Base-by-base conservation (phyloP, 768 basidiomycete genomes). In the Suillus hirtellus region DNA sequence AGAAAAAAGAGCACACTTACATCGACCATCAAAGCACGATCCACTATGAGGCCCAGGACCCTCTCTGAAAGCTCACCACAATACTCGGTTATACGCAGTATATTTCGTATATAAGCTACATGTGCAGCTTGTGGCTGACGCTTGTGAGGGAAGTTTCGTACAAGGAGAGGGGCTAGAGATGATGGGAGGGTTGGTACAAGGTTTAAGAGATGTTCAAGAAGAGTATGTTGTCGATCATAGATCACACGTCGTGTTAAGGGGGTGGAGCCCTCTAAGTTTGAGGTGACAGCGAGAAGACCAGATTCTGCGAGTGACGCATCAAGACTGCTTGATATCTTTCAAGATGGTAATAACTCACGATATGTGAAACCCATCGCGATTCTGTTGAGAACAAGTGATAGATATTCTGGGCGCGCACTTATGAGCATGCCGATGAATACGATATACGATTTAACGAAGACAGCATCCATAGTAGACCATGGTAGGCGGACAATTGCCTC, bases 11-110 rank as follows among this genome's bases (percentile, higher is more conserved):
- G 4, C 1, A 31, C 12, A 82, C 93, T 62, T 70, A 96, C 96
- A 75, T 99, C 97, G 63, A 99, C 95, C 75, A 96, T 89, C 38
- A 99, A 89, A 35, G 95, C 91, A n/a, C 95, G 88, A 74, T 97
- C 95, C 27, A 99, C 84, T 40, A 98, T 92, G 0, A 89, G 89
- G 2, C 88, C 89, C 40, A 98, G 78, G 47, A 98, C 88, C 67
- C 88, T 88, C 66, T 95, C 95, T 2, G 86, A 79, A 24, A 98
- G 79, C 72, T 94, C 95, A 0, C 93, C 88, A 71, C 96, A 98
- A 73, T 97, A 99, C 42, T 86, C 84, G 0, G 89, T 89, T 43
- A 98, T 77, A 40, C 86, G 85, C 7, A 99, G 83, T 17, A 95
- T 75, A 73, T 99, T 99, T 52, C 93, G 87, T 67, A 98, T 92